Percentiles rank a stretch among this genome's conserved stretches.
Evolutionary conservation across 257 asterid species (phyloP).

Genomic region (Solanum piurae): DNA sequence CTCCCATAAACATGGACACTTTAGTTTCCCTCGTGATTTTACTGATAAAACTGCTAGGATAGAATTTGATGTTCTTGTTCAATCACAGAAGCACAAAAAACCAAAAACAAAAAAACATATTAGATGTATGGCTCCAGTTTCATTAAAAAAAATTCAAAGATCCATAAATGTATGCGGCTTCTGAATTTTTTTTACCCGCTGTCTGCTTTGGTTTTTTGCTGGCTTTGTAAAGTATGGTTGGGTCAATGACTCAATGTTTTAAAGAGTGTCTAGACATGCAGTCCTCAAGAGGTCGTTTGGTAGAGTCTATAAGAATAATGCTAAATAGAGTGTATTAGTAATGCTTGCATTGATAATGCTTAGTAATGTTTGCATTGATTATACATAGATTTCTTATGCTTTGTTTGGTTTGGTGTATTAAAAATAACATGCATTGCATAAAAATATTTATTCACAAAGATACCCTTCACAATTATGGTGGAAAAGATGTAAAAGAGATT

Average conservation of each 20-base stretch:
- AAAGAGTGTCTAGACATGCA: neutral
- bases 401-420: neutral
- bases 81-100: neutral
- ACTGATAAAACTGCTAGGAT: neutral
- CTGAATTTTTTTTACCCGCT: neutral
- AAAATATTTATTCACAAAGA: neutral
- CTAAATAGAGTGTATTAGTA: neutral
- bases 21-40: neutral
- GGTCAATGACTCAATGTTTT: neutral
- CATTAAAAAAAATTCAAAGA: rapidly evolving
- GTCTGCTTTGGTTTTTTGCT: neutral
- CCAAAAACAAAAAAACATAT: neutral
- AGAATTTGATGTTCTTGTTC: neutral
- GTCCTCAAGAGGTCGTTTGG: neutral
- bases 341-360: neutral
- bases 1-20: neutral
- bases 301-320: neutral
- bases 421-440: neutral
- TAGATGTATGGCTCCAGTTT: neutral
- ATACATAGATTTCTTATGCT: neutral
- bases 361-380: neutral
- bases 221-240: neutral
- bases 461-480: neutral
- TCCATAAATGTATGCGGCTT: neutral
- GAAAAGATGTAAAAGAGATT: neutral